These are phyloP conservation scores for Colletotrichum eleusines DNA, from an alignment of 2,329 filamentous ascomycete genomes.

Conservation along the genomic window DNA sequence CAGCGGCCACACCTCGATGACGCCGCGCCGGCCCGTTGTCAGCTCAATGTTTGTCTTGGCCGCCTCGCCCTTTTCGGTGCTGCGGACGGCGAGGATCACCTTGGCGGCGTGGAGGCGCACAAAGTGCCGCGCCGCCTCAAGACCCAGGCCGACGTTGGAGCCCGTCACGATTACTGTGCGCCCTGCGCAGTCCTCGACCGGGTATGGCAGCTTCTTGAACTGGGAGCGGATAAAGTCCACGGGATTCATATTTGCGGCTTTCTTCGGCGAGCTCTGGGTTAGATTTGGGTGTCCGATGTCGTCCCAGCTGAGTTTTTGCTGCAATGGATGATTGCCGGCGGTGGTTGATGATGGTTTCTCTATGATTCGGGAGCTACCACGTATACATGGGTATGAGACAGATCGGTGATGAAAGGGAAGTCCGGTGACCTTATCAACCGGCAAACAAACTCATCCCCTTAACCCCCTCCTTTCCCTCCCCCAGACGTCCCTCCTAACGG, in stretches of 20 bases:
- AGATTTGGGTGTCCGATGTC: background rate
- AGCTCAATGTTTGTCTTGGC: slow-evolving; percentile 52
- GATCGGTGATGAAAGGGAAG: background rate
- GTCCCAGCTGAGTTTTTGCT: background rate
- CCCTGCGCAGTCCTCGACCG: slow-evolving; percentile 50
- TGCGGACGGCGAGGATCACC: slow-evolving; percentile 59
- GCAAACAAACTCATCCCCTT: background rate
- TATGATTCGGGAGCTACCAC: background rate
- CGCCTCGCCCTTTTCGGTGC: slow-evolving; percentile 54
- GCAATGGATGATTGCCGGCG: background rate
- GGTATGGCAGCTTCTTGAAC: slow-evolving; percentile 48
- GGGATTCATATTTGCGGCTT: slow-evolving; percentile 20
- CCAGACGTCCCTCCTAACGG: background rate
- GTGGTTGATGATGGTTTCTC: background rate
- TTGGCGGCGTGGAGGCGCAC: slow-evolving; percentile 53
- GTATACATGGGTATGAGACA: background rate
- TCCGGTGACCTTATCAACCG: slow-evolving; percentile 27
- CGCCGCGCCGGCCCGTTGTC: slow-evolving; percentile 27
- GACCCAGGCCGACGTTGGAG: slow-evolving; percentile 57
- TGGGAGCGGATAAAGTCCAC: slow-evolving; percentile 42
- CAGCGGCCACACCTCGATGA: slow-evolving; percentile 59
- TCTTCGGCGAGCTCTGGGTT: background rate
- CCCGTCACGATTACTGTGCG: slow-evolving; percentile 58
- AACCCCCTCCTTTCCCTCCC: too few relatives aligned
- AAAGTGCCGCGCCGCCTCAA: slow-evolving; percentile 57